Percentiles rank a stretch among this genome's conserved stretches.
phyloP scores from a whole-genome alignment of 257 asterid species.

The Striga asiatica region DNA sequence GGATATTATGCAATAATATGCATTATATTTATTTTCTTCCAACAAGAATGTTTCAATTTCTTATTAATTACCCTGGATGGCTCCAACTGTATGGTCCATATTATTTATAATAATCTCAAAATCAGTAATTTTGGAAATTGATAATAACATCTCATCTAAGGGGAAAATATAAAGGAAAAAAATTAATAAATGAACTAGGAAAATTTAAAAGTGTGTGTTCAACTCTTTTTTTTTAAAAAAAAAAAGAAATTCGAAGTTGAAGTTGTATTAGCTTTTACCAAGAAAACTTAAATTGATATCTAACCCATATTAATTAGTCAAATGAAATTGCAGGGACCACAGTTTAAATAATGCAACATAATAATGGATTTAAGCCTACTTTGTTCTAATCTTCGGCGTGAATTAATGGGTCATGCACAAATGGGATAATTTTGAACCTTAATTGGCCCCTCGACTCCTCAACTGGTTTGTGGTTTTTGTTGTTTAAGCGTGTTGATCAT shows the following conservation, averaged over 20 bases:
- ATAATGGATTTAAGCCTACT: conserved; percentile 19
- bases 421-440: neutral
- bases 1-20: conserved; percentile 26
- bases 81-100: conserved; percentile 52
- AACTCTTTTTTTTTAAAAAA: too few relatives aligned
- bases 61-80: conserved; percentile 40
- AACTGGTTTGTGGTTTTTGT: neutral
- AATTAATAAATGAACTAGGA: too few relatives aligned
- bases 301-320: neutral
- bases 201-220: too few relatives aligned
- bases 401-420: conserved; percentile 23
- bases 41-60: conserved; percentile 46
- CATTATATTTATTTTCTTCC: too few relatives aligned
- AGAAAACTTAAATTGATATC: neutral
- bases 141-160: too few relatives aligned
- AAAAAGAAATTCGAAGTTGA: too few relatives aligned
- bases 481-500: neutral
- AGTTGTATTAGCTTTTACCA: neutral
- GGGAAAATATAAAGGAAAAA: too few relatives aligned
- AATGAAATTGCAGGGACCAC: conserved; percentile 21
- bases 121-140: too few relatives aligned
- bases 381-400: conserved; percentile 21
- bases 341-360: conserved; percentile 18
- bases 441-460: conserved; percentile 3
- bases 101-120: too few relatives aligned